Evolutionary conservation across 441 rosid genomes (phyloP).

Genomic region (Raphanus hybrid): DNA sequence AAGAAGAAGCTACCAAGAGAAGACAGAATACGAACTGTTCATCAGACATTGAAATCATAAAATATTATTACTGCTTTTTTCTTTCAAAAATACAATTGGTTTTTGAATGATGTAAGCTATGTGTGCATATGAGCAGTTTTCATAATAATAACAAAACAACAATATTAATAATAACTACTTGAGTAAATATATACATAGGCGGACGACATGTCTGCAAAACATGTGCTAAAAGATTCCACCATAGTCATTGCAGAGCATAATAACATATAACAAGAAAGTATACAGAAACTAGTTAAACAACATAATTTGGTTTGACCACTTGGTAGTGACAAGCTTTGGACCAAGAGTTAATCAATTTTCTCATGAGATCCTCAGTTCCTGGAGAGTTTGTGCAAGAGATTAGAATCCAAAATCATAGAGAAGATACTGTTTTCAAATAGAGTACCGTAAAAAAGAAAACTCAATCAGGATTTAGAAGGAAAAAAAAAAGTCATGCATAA

Average conservation of each 20-base stretch:
- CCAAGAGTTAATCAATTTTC: slow-evolving; percentile 22
- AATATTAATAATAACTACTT: slow-evolving; percentile 31
- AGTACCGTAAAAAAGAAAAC: slow-evolving; percentile 4
- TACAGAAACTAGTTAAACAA: slow-evolving; percentile 14
- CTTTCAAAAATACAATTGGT: not conserved
- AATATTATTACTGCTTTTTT: slow-evolving; percentile 6
- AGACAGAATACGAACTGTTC: slow-evolving; percentile 39
- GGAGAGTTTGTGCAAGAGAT: slow-evolving; percentile 17
- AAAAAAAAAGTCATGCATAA: slow-evolving; percentile 16
- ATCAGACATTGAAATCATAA: slow-evolving; percentile 39
- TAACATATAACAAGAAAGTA: slow-evolving; percentile 17
- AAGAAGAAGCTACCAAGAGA: slow-evolving; percentile 33
- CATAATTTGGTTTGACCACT: slow-evolving; percentile 28
- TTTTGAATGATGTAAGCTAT: slow-evolving; percentile 39
- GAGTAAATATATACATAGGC: slow-evolving; percentile 19
- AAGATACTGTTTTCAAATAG: not conserved
- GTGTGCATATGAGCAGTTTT: slow-evolving; percentile 37
- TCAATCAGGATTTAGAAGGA: not conserved
- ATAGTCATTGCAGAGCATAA: slow-evolving; percentile 32
- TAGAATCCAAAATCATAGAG: slow-evolving; percentile 2
- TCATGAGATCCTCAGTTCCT: slow-evolving; percentile 18
- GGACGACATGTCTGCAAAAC: slow-evolving; percentile 33
- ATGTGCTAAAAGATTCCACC: slow-evolving; percentile 41
- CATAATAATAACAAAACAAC: slow-evolving; percentile 10
- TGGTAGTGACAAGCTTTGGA: slow-evolving; percentile 17